A percentile compares a stretch with the other conserved stretches of the same genome.
Conservation (phyloP, 257 asterid species). For the Asclepias syriaca region DNA sequence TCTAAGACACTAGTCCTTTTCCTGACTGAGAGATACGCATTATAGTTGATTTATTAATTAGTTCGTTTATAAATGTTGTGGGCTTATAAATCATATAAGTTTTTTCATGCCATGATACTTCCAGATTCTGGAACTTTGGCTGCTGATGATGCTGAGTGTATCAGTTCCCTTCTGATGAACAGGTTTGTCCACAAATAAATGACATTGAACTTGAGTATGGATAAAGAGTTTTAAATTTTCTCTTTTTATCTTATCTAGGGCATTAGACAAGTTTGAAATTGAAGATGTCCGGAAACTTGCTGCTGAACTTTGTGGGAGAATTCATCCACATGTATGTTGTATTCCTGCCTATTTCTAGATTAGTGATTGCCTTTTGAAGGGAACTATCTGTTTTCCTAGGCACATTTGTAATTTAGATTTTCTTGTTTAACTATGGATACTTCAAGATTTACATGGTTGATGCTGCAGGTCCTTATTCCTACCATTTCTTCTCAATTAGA, state of each 20-base stretch:
- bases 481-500: constrained; percentile 50
- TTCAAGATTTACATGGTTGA: not conserved
- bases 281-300: constrained; percentile 95
- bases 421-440: not conserved
- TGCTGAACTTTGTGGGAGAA: constrained; percentile 90
- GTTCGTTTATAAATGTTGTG: not conserved
- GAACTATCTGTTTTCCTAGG: not conserved
- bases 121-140: constrained; percentile 34
- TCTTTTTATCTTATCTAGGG: constrained; percentile 41
- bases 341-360: not conserved
- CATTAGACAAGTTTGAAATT: constrained; percentile 58
- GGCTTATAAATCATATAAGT: not conserved
- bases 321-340: constrained; percentile 64
- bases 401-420: not conserved
- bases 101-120: constrained; percentile 20
- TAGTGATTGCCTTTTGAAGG: not conserved
- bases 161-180: constrained; percentile 59
- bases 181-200: constrained; percentile 40
- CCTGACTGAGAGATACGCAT: not conserved
- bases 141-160: constrained; percentile 45
- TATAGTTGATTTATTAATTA: not conserved
- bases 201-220: constrained; percentile 10
- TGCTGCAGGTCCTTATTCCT: constrained; percentile 77
- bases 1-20: not conserved
- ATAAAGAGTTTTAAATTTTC: not conserved